Percentiles rank a stretch among this genome's conserved stretches.
phyloP scores from a whole-genome alignment of 176 grass and related monocot species.

The Hordeum vulgare region DNA sequence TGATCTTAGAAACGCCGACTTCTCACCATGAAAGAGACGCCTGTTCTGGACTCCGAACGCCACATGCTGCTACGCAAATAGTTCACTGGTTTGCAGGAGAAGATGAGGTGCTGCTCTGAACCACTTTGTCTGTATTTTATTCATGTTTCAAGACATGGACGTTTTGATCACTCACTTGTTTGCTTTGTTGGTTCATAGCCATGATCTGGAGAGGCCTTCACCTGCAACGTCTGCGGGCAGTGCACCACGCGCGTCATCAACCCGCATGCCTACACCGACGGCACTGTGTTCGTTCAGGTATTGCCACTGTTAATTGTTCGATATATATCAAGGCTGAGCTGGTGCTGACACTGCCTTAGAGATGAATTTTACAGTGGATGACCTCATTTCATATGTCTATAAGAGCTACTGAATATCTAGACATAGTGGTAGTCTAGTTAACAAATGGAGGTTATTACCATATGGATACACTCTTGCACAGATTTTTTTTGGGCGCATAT shows the following conservation, averaged over 20 bases:
- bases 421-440: no score
- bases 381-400: background rate
- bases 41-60: background rate
- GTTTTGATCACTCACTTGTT: background rate
- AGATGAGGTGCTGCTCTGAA: background rate
- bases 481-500: no score
- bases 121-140: background rate
- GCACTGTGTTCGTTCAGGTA: slow-evolving; percentile 96
- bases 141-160: background rate
- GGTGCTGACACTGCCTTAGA: background rate
- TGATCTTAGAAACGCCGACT: no score
- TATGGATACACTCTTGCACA: no score
- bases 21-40: background rate
- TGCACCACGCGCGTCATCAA: slow-evolving; percentile 89
- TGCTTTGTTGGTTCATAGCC: background rate
- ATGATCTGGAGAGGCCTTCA: slow-evolving; percentile 43
- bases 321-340: background rate
- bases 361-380: background rate
- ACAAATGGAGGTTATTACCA: no score
- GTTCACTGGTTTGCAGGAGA: background rate
- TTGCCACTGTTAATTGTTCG: no score
- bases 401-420: background rate
- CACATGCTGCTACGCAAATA: background rate
- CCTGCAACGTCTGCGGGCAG: slow-evolving; percentile 94
- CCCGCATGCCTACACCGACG: slow-evolving; percentile 91